Evolutionary conservation across 192 early-diverging fungal species (phyloP).

Genomic region (Coemansia sp.): DNA sequence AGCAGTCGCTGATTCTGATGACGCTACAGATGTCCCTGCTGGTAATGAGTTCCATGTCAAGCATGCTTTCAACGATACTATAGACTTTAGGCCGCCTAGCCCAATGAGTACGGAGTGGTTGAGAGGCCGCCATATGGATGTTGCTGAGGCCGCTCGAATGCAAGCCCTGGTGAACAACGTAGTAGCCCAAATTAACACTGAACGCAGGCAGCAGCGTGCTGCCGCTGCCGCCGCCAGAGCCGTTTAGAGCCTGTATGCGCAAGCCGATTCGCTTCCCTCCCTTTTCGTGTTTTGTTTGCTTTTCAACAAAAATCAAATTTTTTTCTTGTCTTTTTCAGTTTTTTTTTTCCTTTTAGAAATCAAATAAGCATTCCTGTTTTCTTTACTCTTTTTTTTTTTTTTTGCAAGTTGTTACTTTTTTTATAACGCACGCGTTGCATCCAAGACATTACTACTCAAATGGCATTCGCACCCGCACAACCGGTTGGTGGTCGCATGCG

Average conservation of each 20-base stretch:
- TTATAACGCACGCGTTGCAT: not conserved
- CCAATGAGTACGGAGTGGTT: constrained; percentile 48
- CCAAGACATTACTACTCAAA: not conserved
- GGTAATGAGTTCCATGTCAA: not conserved
- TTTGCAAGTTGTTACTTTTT: not conserved
- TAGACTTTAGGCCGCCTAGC: constrained; percentile 44
- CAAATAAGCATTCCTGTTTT: not conserved
- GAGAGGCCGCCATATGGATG: constrained; percentile 35
- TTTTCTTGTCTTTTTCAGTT: not conserved
- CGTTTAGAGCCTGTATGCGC: not conserved
- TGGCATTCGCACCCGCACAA: constrained; percentile 36
- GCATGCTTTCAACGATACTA: constrained; percentile 11
- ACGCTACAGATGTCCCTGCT: not conserved
- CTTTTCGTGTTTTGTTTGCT: not conserved
- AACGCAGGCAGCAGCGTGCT: constrained; percentile 29
- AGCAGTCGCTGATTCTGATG: not conserved
- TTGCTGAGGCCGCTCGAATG: constrained; percentile 53
- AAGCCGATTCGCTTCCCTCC: not conserved
- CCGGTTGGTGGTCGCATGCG: constrained; percentile 46
- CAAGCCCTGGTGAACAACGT: constrained; percentile 46
- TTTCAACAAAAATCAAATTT: no score
- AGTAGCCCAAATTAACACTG: constrained; percentile 54
- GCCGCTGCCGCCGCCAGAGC: constrained; percentile 2
- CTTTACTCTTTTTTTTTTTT: not conserved
- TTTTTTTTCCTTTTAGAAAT: not conserved